Base-by-base conservation (phyloP, 1,284 basidiomycete genomes). In the Tilletia horrida region DNA sequence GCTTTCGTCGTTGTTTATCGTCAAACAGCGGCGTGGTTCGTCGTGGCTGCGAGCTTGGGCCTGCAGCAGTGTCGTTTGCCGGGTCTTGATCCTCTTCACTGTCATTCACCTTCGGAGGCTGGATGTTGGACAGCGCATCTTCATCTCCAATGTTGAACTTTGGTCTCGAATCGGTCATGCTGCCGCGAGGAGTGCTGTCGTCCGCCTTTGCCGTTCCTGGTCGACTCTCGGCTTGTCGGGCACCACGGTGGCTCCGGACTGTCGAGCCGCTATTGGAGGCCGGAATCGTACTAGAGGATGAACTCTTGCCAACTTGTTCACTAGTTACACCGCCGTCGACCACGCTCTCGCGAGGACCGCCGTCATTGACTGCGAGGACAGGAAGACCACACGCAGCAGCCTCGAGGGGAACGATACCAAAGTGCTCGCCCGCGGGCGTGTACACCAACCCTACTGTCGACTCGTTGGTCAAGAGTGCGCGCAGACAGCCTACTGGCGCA, bases 401-500 rank as follows among this genome's bases (percentile, higher is more conserved):
- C 82, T 98, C 96, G 4, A 97, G 87, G 0, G 95, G 95, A 0
- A 91, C 94, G 74, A 98, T 97, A 1, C 95, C 95, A 80, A 98
- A 96, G 82, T 98, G 95, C 80, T 98, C 95, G 82, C 96, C 94
- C 1, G 87, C 85, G 0, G 96, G 95, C 0, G 96, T 98, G 82
- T 98, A 98, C 2, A 97, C 85, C 0, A 98, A 85, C 7, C 70
- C 75, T 4, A 66, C 66, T 13, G 72, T 72, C 23, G 61, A 42
- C 3, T 65, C 63, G 62, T 73, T 71, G 16, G 71, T 67, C 59
- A 81, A 66, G 6, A 80, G 69, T 14, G 75, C 69, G 48, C 73
- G 73, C 48, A 81, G 74, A 14, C 80, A 63, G 11, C 77, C 59
- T 48, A 75, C 71, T 7, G 79, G 79, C 11, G 77, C 66, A 35